Percentiles rank a stretch among this genome's conserved stretches.
Evolutionary conservation across 495 filamentous ascomycete genomes (phyloP).

Genomic region (Jackrogersella minutella): DNA sequence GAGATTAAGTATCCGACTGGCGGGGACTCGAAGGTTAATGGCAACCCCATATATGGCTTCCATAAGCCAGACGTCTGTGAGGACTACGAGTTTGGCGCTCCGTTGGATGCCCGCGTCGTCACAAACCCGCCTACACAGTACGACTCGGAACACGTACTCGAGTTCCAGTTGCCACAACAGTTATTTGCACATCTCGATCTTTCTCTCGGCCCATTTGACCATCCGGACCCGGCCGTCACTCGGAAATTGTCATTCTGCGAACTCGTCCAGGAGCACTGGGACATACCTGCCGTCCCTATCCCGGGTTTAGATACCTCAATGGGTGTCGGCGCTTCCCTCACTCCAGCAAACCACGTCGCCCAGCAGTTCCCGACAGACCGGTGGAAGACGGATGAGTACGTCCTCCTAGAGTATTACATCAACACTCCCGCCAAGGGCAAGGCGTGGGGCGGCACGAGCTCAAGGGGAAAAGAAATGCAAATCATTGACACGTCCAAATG

Average conservation of each 20-base stretch:
- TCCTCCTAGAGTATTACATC: not conserved
- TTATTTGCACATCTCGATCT: not conserved
- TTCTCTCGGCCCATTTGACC: not conserved
- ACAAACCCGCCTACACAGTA: not conserved
- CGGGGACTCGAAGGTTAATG: not conserved
- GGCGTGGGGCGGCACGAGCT: not conserved
- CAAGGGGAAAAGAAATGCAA: not conserved
- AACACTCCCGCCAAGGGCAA: not conserved
- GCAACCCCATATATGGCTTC: not conserved
- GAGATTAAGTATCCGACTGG: too few relatives aligned
- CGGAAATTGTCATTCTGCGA: not conserved
- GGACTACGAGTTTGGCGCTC: not conserved
- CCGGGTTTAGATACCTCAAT: not conserved
- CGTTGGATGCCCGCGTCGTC: not conserved
- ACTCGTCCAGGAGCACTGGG: not conserved
- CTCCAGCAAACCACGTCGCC: not conserved
- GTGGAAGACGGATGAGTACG: not conserved
- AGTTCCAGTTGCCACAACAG: not conserved
- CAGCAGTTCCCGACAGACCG: not conserved
- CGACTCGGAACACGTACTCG: not conserved
- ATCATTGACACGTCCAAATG: not conserved
- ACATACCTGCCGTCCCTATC: not conserved
- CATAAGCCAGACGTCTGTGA: not conserved
- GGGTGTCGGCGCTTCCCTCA: not conserved
- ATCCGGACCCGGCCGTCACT: not conserved